Base-by-base conservation (phyloP, 2,329 filamentous ascomycete species). In the Albifimbria verrucaria region DNA sequence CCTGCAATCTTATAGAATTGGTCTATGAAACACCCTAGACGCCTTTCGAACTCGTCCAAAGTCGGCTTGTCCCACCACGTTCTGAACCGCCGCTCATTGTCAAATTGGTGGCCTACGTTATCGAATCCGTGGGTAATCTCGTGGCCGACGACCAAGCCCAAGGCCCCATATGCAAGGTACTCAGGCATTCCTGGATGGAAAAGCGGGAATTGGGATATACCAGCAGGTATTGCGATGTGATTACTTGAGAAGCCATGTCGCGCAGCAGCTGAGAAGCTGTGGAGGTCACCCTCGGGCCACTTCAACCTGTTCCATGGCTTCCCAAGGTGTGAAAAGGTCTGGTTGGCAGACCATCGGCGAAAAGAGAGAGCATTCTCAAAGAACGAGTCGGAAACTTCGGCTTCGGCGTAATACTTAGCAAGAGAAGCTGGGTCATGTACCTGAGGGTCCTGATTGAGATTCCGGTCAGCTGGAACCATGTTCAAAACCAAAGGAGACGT, bases 51-150 rank as follows among this genome's bases (percentile, higher is more conserved):
- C 2, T 73, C 80, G 4, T 75, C 62, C 3, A 85, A 73, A 2
- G 85, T 88, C 36, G 71, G 64, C 10, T 84, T 72, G n/a, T 82
- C 81, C 85, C 85, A 89, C 86, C 86, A 89, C 55, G 85, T 77
- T 0, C 79, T 85, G 61, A 80, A 81, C 60, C 85, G 86, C 21
- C 84, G 86, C 41, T 79, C 81, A 57, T 84, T 74, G 60, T 89
- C 83, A 58, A 83, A 88, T 59, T 85, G 78, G 18, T 83, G 77
- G 10, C 86, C 86, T 0, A 77, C 81, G 28, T 79, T 84, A 64
- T 90, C 87, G 60, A 90, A 89, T 12, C 83, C 86, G 58, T 90
- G 87, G 3, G 82, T 85, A 7, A 90, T 75, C 65, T 89, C 86
- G 61, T 90, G 87, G 2, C 86, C 87, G 9, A 81, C 82, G 2